These are phyloP conservation scores for Fusarium sp. DNA, from an alignment of 2,329 filamentous ascomycete genomes.

Conservation along the genomic window DNA sequence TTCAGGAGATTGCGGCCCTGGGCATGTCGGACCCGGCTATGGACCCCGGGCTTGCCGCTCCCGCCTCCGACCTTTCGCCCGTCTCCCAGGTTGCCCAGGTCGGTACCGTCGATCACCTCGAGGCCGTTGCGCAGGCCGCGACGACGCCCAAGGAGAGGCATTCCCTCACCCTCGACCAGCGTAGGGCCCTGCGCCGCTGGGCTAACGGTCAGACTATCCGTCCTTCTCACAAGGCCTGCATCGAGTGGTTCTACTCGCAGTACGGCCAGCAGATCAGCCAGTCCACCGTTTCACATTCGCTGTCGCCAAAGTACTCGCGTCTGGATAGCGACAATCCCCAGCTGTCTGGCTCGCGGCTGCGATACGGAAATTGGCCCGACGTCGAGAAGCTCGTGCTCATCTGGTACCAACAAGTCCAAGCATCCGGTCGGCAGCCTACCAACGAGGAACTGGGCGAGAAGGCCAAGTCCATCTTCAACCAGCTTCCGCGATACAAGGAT, in stretches of 20 bases:
- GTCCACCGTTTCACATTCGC: slow-evolving; percentile 72
- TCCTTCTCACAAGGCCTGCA: slow-evolving; percentile 71
- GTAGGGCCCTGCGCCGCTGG: slow-evolving; percentile 70
- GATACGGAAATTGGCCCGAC: slow-evolving; percentile 74
- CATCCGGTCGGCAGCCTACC: slow-evolving; percentile 67
- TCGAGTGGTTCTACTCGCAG: slow-evolving; percentile 71
- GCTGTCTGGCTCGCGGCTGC: slow-evolving; percentile 71
- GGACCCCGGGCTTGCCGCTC: slow-evolving; percentile 52
- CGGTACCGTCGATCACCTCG: slow-evolving; percentile 30
- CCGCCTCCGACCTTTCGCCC: slow-evolving; percentile 47
- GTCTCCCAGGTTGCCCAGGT: slow-evolving; percentile 36
- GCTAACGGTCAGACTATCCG: slow-evolving; percentile 67
- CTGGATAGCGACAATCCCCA: slow-evolving; percentile 70
- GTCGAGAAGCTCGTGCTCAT: slow-evolving; percentile 69
- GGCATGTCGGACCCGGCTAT: slow-evolving; percentile 45
- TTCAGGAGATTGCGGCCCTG: slow-evolving; percentile 46
- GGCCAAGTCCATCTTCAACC: slow-evolving; percentile 69
- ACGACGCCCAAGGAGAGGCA: slow-evolving; percentile 62
- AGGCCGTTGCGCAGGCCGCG: slow-evolving; percentile 21
- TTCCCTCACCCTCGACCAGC: slow-evolving; percentile 72
- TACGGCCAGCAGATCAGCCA: slow-evolving; percentile 72
- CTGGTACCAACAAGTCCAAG: slow-evolving; percentile 66
- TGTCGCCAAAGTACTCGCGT: slow-evolving; percentile 71
- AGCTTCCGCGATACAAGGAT: slow-evolving; percentile 70
- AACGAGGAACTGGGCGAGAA: slow-evolving; percentile 74